Evolutionary conservation across 129 eudicot species (phyloP), one percentile per base, ranked within the genome.

Genomic region (Tagetes patula): DNA sequence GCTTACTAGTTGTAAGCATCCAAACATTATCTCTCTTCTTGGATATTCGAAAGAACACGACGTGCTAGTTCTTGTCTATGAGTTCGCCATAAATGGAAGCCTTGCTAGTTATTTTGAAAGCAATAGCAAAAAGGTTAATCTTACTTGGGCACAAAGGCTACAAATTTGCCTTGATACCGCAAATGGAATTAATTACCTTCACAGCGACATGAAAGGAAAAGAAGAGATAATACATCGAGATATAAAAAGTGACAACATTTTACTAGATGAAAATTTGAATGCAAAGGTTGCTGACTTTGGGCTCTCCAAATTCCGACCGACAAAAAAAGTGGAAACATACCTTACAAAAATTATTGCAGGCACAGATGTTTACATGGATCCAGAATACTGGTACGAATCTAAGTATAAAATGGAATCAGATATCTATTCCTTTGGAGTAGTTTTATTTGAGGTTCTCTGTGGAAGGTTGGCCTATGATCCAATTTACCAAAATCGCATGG

Each of bases 81-180:
- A 63, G 32, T 63, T 12, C 20, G 68, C 48, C 6, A n/a, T 63
- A 37, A 63, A 63, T 1, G 68, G 68, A 63, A 37, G 68, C 48
- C 68, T 63, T 7, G 5, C 5, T 63, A 48, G 39, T 37, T 63
- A 63, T 63, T 13, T 63, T 5, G 46, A 8, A 0, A 39, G 33
- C 39, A 12, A 6, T 58, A 32, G 1, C 1, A 47, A 13, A 34
- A 32, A 8, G 42, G 20, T 7, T 34, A 32, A 11, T 34, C 58
- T 69, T 34, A 69, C 45, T 5, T 69, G 73, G 73, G 60, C 13
- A 0, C 73, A 69, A 48, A 48, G 73, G 6, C 5, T 69, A 48
- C 41, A 69, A 34, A 69, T 69, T 5, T 69, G 60, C 45, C 59
- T 69, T 69, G 59, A 69, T 69, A 48, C 49, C 13, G 73, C 73